phyloP scores from a whole-genome alignment of 2,329 filamentous ascomycete genomes.

The Penicillium fuscoglaucum region DNA sequence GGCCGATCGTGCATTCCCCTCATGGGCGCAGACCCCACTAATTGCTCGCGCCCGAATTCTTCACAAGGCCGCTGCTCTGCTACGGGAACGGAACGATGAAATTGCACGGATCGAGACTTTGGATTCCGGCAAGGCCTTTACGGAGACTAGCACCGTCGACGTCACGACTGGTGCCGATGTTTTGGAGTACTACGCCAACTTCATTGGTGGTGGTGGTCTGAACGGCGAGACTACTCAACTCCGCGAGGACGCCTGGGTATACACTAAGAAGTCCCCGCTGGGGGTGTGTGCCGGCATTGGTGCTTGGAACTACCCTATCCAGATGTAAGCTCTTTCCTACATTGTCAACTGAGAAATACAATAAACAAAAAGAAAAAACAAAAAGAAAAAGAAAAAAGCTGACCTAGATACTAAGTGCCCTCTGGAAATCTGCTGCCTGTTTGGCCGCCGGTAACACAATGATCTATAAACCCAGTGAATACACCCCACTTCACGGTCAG shows the following conservation, averaged over 20 bases:
- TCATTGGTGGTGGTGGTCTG: slow-evolving; percentile 73
- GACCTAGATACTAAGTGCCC: slow-evolving; percentile 49
- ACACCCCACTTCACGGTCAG: slow-evolving; percentile 79
- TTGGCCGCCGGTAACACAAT: slow-evolving; percentile 85
- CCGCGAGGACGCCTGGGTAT: slow-evolving; percentile 74
- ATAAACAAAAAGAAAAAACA: no score
- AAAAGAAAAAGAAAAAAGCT: not conserved
- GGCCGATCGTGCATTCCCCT: slow-evolving; percentile 68
- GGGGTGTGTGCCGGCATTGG: slow-evolving; percentile 86
- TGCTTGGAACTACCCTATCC: slow-evolving; percentile 90
- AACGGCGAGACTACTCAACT: slow-evolving; percentile 78
- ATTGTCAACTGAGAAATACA: not conserved
- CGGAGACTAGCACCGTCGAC: slow-evolving; percentile 82
- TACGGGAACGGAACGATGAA: slow-evolving; percentile 75
- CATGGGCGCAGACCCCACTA: slow-evolving; percentile 75
- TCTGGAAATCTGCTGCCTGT: slow-evolving; percentile 87
- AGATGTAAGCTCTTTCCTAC: slow-evolving; percentile 56
- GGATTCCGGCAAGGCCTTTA: slow-evolving; percentile 83
- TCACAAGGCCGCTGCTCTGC: slow-evolving; percentile 69
- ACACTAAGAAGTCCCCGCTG: slow-evolving; percentile 77
- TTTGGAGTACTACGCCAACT: slow-evolving; percentile 80
- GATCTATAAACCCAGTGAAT: slow-evolving; percentile 88
- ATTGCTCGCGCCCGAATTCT: slow-evolving; percentile 74
- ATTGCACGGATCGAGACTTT: slow-evolving; percentile 77
- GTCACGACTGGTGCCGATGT: slow-evolving; percentile 81